Evolutionary conservation across 169 alveolate species (phyloP).

Genomic region (Plasmodium gaboni): DNA sequence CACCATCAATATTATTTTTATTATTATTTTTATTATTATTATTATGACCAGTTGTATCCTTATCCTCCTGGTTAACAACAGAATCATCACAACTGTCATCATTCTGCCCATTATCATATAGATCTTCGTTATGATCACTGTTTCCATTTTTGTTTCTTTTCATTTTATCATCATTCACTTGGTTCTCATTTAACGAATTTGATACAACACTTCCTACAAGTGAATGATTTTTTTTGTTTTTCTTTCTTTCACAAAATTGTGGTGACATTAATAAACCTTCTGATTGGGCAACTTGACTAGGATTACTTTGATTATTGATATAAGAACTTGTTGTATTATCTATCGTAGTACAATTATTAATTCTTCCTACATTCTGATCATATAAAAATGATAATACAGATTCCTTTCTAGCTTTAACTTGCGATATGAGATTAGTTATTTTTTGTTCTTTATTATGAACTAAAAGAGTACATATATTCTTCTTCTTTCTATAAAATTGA

Average conservation of each 20-base stretch:
- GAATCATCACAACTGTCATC: neutral
- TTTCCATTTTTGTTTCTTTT: neutral
- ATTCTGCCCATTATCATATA: neutral
- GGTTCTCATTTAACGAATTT: too few relatives aligned
- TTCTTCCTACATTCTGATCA: neutral
- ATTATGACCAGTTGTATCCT: neutral
- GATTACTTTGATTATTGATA: too few relatives aligned
- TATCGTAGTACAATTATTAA: neutral
- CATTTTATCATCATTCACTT: too few relatives aligned
- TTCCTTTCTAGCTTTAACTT: slow-evolving; percentile 15
- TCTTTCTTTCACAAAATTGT: too few relatives aligned
- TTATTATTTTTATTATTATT: too few relatives aligned
- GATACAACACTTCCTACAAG: too few relatives aligned
- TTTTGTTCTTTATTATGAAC: slow-evolving; percentile 42
- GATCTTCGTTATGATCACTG: neutral
- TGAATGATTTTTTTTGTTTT: too few relatives aligned
- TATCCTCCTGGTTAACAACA: neutral
- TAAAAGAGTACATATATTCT: slow-evolving; percentile 19
- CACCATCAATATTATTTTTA: too few relatives aligned
- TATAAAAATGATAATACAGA: neutral
- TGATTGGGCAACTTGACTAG: too few relatives aligned
- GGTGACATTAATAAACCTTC: too few relatives aligned
- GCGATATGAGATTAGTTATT: neutral
- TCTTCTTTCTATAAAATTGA: slow-evolving; percentile 33
- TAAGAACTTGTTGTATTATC: neutral